Base-by-base conservation (phyloP, 345 rosid genomes). In the Heritiera fomes region DNA sequence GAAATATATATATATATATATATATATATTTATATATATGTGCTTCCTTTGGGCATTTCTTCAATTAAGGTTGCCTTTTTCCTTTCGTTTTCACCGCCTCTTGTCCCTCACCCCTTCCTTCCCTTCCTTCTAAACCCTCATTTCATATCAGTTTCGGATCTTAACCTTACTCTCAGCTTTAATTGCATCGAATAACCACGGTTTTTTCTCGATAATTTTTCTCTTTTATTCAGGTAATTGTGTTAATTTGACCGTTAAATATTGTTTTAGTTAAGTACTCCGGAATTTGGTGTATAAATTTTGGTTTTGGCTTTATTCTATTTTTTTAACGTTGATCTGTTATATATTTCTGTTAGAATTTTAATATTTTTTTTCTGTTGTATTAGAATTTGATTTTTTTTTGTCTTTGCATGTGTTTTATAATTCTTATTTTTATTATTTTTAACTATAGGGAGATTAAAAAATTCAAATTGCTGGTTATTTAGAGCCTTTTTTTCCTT, bases 61-160 rank as follows among this genome's bases (percentile, higher is more conserved):
- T 71, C 47, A 1, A 5, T 10, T 23, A 23, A 23, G 20, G 9
- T n/a, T 49, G 45, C 11, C 43, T 41, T 41, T 4, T 41, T 5
- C 17, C 0, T 13, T n/a, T 15, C 15, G 23, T 20, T 28, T 47
- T 28, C 38, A 11, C 7, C 17, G 6, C 34, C 53, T 45, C 49
- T n/a, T 34, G 2, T 34, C 52, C 13, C 17, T 50, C 34, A 28
- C 15, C 17, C 12, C 75, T 47, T 71, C 7, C 40, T 5, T 34
- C 7, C 45, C 40, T 14, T 71, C 15, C 10, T 30, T 30, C 61
- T 50, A 43, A 75, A 60, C 67, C 80, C 59, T 56, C 61, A 69
- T 78, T 14, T 45, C 67, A 45, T 58, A 49, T 58, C 67, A 9
- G 32, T 60, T n/a, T 28, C 30, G 28, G 71, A 62, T 76, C 76